phyloP scores from a whole-genome alignment of 108 stramenopile species.

The Bacterosira constricta region DNA sequence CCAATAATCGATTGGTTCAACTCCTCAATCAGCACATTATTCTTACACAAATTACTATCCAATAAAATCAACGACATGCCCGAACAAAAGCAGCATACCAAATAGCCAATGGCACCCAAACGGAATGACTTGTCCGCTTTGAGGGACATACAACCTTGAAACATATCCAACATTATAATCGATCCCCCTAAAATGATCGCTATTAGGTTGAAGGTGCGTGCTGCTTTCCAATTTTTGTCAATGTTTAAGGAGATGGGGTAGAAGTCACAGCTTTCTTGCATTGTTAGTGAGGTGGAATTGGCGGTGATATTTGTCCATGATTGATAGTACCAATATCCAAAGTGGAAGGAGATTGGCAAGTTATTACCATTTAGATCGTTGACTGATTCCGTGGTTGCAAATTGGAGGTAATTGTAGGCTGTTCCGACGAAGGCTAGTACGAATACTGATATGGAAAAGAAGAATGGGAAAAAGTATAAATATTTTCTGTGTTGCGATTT shows the following conservation, averaged over 20 bases:
- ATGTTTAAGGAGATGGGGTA: neutral
- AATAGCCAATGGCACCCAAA: neutral
- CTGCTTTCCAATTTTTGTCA: conserved; percentile 1
- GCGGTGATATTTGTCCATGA: neutral
- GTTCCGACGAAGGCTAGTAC: neutral
- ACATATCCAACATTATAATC: neutral
- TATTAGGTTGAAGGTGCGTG: neutral
- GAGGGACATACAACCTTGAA: neutral
- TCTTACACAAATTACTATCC: conserved; percentile 13
- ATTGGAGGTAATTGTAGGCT: neutral
- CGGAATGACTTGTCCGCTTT: neutral
- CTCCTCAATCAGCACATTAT: neutral
- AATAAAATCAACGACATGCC: conserved; percentile 14
- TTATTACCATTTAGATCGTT: neutral
- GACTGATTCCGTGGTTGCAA: neutral
- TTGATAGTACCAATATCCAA: neutral
- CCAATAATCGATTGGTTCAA: neutral
- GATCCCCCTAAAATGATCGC: neutral
- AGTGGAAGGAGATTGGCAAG: neutral
- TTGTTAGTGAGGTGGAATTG: neutral
- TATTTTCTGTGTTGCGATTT: too few species aligned
- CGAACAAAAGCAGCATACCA: conserved; percentile 6
- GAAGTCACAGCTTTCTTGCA: neutral
- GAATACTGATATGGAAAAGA: neutral
- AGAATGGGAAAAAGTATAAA: neutral